Percentiles rank a stretch among this genome's conserved stretches.
Conservation (phyloP, 2,329 filamentous ascomycete genomes). For the Bipolaris bicolor region DNA sequence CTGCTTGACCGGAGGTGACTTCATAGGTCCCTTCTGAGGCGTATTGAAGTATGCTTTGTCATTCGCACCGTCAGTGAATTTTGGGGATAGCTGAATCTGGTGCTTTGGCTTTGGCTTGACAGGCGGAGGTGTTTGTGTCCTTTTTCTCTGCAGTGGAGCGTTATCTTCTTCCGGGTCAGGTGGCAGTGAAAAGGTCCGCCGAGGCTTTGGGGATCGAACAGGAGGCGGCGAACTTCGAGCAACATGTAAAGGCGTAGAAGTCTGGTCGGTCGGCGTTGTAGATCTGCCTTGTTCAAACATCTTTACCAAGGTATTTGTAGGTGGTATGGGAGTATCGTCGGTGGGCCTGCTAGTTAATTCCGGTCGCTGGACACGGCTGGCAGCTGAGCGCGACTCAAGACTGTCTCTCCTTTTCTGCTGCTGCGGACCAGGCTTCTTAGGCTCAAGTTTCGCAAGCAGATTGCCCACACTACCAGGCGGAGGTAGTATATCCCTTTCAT, state of each 20-base stretch:
- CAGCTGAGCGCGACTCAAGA: conserved; percentile 21
- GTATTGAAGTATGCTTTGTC: conserved; percentile 25
- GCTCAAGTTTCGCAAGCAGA: conserved; percentile 40
- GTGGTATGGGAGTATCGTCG: conserved; percentile 65
- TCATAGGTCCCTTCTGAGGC: conserved; percentile 31
- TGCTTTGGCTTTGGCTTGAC: conserved; percentile 43
- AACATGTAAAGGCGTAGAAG: conserved; percentile 24
- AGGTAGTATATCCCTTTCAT: conserved; percentile 40
- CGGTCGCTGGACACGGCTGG: conserved; percentile 13
- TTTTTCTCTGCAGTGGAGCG: conserved; percentile 23
- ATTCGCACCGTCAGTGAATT: conserved; percentile 22
- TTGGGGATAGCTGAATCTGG: conserved; percentile 21
- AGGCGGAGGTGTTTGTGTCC: conserved; percentile 33
- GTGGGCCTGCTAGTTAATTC: conserved; percentile 41
- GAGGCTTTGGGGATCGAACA: conserved; percentile 53
- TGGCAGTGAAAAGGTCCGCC: conserved; percentile 38
- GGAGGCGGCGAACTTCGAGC: conserved; percentile 39
- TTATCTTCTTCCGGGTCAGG: conserved; percentile 32
- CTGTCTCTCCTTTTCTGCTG: conserved; percentile 25
- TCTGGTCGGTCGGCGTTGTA: conserved; percentile 22
- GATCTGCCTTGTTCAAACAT: conserved; percentile 67
- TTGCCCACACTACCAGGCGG: conserved; percentile 44
- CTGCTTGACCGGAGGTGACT: conserved; percentile 33
- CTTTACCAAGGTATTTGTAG: conserved; percentile 69
- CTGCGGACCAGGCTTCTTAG: conserved; percentile 24